phyloP scores from a whole-genome alignment of 2,329 filamentous ascomycete genomes.

The Lecanicillium sp. region DNA sequence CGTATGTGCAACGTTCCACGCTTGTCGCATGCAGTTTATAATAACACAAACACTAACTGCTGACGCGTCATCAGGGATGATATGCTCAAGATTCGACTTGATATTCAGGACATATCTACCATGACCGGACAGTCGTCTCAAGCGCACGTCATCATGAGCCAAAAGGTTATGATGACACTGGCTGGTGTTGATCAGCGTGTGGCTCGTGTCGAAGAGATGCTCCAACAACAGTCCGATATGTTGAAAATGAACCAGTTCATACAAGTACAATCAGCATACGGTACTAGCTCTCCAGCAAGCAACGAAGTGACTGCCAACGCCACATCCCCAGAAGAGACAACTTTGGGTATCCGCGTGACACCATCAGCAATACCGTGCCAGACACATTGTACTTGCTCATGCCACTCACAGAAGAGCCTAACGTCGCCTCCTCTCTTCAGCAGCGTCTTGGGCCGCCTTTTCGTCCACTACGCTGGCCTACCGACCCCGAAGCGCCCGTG shows the following conservation, averaged over 20 bases:
- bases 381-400: no score
- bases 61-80: slow-evolving; percentile 16
- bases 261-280: slow-evolving; percentile 18
- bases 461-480: no score
- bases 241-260: slow-evolving; percentile 16
- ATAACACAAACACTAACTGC: not conserved
- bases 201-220: slow-evolving; percentile 18
- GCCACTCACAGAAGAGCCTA: no score
- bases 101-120: slow-evolving; percentile 17
- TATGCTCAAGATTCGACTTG: slow-evolving; percentile 15
- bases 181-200: slow-evolving; percentile 16
- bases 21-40: not conserved
- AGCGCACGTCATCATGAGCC: slow-evolving; percentile 13
- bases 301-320: no score
- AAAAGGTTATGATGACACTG: slow-evolving; percentile 15
- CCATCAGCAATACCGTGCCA: no score
- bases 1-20: slow-evolving; percentile 11
- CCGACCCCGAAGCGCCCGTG: no score
- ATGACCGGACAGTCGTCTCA: slow-evolving; percentile 11
- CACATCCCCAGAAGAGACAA: no score
- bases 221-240: slow-evolving; percentile 14
- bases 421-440: no score
- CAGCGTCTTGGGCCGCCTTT: no score
- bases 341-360: no score
- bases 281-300: no score